Conservation (phyloP, 176 grass and related monocot species). For the Echinochloa phyllopogon region DNA sequence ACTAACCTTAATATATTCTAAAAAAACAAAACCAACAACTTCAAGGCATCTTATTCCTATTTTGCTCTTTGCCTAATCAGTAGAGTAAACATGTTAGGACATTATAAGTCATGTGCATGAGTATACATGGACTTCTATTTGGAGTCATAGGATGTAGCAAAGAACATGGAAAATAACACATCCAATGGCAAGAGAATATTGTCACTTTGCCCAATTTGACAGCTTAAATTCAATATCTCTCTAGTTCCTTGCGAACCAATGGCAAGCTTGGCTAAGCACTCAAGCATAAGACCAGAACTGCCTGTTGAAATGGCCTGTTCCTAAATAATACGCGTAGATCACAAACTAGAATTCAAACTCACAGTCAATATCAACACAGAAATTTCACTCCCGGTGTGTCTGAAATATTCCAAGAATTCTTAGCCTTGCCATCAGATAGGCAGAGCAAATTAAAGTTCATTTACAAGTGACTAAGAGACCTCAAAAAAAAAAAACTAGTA, state of each 20-base stretch:
- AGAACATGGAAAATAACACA: neutral
- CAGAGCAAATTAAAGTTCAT: neutral
- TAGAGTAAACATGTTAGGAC: neutral
- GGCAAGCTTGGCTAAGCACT: neutral
- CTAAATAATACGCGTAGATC: neutral
- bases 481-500: neutral
- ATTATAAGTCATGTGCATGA: neutral
- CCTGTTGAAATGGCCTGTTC: neutral
- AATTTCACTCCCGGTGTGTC: neutral
- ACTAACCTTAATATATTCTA: neutral
- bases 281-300: neutral
- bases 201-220: neutral
- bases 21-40: neutral
- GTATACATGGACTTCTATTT: neutral
- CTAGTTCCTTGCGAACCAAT: constrained; percentile 1
- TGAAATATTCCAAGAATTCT: neutral
- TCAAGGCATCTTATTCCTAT: too few species aligned
- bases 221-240: neutral
- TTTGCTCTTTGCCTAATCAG: neutral
- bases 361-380: neutral
- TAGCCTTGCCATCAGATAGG: neutral
- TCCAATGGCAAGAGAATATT: neutral
- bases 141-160: neutral
- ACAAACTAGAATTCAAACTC: neutral
- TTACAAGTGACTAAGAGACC: neutral